Evolutionary conservation across 2,329 filamentous ascomycete species (phyloP), one percentile per base, ranked within the genome.

Genomic region (Neofusicoccum umdonicola): DNA sequence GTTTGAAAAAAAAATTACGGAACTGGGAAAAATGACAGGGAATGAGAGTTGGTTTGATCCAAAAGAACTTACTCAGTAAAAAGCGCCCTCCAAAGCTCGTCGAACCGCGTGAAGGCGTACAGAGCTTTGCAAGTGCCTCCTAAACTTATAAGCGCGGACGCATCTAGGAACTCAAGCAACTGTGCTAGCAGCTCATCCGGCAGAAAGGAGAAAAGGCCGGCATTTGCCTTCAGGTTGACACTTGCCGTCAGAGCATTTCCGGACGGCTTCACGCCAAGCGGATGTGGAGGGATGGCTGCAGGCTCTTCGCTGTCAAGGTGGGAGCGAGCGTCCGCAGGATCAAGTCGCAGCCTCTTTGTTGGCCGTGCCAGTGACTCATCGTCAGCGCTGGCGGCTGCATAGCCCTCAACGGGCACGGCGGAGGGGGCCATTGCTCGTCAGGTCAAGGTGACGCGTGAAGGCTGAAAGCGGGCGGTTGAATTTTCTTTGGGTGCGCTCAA

Each of bases 31-130:
- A 54, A 64, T 3, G 60, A 65, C 27, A 31, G 27, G 27, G 4
- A 31, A 31, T 31, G 6, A 31, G 27, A 31, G 27, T 7, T 31
- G 27, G 27, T 5, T 31, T 31, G 27, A 31, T 31, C 27, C 5
- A 7, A n/a, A 31, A 62, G 51, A 41, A 68, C 67, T 66, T 88
- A 97, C 93, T 87, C 85, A 68, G 96, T 83, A 71, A 94, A 96
- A 19, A 97, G 77, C 17, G 88, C 78, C 77, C 95, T 93, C 94
- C 94, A 98, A 41, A 97, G 76, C 71, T 98, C 94, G 68, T 97
- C 94, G 54, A 87, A 87, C 57, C 89, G 84, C 63, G 89, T 90
- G 74, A 94, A 96, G 1, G 93, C 93, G 81, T 93, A 94, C 15
- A 98, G 79, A 62, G 91, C 93, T 75, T 88, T 92, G 81, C 93